Evolutionary conservation across 108 stramenopile species (phyloP).

Genomic region (Asterionellopsis glacialis): DNA sequence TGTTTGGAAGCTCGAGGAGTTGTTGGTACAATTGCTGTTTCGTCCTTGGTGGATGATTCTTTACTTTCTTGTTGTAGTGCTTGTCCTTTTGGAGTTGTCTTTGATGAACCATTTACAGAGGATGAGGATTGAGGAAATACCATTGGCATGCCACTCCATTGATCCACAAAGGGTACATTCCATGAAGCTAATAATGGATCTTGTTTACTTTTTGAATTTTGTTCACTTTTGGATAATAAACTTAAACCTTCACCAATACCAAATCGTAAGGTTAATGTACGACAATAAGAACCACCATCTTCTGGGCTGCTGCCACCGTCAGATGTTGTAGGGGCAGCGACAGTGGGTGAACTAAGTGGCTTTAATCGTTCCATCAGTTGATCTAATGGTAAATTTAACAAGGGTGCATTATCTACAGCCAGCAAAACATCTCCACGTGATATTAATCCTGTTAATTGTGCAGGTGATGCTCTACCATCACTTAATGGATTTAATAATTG

Average conservation of each 20-base stretch:
- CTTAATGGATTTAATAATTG: conserved; percentile 56
- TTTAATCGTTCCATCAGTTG: conserved; percentile 53
- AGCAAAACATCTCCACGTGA: conserved; percentile 72
- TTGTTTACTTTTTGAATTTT: conserved; percentile 14
- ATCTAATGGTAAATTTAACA: conserved; percentile 62
- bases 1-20: background rate
- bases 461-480: conserved; percentile 79
- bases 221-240: conserved; percentile 43
- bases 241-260: conserved; percentile 51
- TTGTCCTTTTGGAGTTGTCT: no score
- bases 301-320: no score
- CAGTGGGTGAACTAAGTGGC: conserved; percentile 60
- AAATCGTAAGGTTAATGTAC: conserved; percentile 55
- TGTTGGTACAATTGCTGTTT: background rate
- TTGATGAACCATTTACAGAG: conserved; percentile 7
- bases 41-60: background rate
- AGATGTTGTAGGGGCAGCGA: no score
- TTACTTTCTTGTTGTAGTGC: background rate
- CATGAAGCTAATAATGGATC: conserved; percentile 20
- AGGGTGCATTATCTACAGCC: conserved; percentile 53
- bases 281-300: conserved; percentile 44
- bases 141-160: conserved; percentile 66
- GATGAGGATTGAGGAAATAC: conserved; percentile 18
- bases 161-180: conserved; percentile 75
- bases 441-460: conserved; percentile 68